Evolutionary conservation across 2,329 filamentous ascomycete genomes (phyloP).

Genomic region (Ascochyta viciae-villosae): DNA sequence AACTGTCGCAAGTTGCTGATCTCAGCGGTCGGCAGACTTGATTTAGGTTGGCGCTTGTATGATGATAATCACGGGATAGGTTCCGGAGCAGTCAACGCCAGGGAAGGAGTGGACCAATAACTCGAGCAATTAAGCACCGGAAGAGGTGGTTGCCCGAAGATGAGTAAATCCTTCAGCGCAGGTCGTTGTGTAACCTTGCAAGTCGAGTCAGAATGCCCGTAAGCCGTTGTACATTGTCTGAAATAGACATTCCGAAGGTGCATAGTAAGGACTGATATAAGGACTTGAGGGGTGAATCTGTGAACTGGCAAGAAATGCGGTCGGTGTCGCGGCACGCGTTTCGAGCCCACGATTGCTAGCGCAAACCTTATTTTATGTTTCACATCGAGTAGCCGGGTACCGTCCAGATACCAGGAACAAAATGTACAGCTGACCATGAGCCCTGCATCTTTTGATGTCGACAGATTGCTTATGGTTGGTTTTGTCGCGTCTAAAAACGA

Average conservation of each 20-base stretch:
- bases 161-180: slow-evolving; percentile 1
- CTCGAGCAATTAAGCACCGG: slow-evolving; percentile 14
- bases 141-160: slow-evolving; percentile 9
- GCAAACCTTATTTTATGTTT: slow-evolving; percentile 13
- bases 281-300: slow-evolving; percentile 7
- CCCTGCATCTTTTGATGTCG: neutral
- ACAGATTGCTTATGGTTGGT: neutral
- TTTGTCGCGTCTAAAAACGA: neutral
- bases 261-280: neutral
- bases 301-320: neutral
- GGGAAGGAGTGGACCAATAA: slow-evolving; percentile 11
- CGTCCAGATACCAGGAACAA: neutral
- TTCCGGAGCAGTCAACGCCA: slow-evolving; percentile 12
- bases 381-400: neutral
- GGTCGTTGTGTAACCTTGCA: neutral
- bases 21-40: slow-evolving; percentile 8
- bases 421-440: neutral
- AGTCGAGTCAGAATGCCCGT: neutral
- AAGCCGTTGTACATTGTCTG: neutral
- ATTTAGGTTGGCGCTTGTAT: slow-evolving; percentile 18
- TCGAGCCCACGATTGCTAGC: slow-evolving; percentile 9
- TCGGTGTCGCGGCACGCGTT: slow-evolving; percentile 1
- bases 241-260: neutral
- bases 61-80: slow-evolving; percentile 12
- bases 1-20: slow-evolving; percentile 14